These are phyloP conservation scores for Aphanomyces stellatus DNA, from an alignment of 352 stramenopile species.

Conservation along the genomic window DNA sequence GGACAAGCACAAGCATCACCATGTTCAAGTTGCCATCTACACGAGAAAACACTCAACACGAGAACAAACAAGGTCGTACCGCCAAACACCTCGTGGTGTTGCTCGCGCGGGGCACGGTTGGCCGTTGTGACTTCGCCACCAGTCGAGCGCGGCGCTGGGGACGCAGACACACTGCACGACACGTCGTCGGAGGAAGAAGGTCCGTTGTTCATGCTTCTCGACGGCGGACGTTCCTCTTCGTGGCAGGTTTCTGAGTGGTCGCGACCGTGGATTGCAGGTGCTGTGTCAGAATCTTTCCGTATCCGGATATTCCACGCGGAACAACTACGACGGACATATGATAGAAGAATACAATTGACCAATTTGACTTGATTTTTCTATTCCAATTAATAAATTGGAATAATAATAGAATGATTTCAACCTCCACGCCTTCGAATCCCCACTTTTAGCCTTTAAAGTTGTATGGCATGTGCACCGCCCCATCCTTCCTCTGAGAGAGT, in stretches of 20 bases:
- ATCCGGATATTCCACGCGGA: background rate
- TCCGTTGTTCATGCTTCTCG: background rate
- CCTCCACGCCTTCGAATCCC: background rate
- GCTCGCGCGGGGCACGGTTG: background rate
- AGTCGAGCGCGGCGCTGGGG: background rate
- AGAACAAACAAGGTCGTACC: too few relatives aligned
- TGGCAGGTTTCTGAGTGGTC: background rate
- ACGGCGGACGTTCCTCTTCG: background rate
- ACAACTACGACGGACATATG: background rate
- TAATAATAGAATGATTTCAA: background rate
- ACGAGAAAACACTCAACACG: too few relatives aligned
- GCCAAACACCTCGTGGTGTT: slow-evolving; percentile 79
- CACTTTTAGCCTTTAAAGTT: background rate
- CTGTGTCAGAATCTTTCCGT: background rate
- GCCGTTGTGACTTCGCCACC: background rate
- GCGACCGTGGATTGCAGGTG: too few relatives aligned
- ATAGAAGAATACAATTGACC: background rate
- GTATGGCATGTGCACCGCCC: background rate
- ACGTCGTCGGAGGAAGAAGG: slow-evolving; percentile 2
- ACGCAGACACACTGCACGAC: slow-evolving; percentile 4
- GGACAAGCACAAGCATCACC: slow-evolving; percentile 75
- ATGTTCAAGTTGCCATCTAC: slow-evolving; percentile 62
- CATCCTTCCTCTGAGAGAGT: too few relatives aligned
- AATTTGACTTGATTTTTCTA: background rate
- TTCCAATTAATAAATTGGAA: background rate